Base-by-base conservation (phyloP, 2,329 filamentous ascomycete species). In the Fusarium gaditjirri region DNA sequence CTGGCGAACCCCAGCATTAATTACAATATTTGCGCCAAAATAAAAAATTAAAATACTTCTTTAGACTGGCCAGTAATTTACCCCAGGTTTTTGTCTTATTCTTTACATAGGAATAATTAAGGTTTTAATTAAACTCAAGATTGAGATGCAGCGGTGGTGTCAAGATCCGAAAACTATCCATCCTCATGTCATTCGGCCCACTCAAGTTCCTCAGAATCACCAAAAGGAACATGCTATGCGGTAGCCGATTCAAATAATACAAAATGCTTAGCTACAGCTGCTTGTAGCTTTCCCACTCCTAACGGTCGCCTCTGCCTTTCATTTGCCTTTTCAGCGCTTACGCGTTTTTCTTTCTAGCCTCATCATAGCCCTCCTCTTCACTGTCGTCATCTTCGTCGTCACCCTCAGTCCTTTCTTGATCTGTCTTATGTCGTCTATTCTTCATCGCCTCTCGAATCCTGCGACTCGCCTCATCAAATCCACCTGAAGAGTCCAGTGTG, bases 401-500 rank as follows among this genome's bases (percentile, higher is more conserved):
- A 33, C 62, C 70, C 10, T 82, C 77, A 77, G 80, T 77, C 64
- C 75, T 77, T 76, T 84, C 74, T 80, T 81, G 79, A 64, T 83
- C 79, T 71, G 86, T 89, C 84, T 85, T 88, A 73, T 84, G 81
- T 73, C 93, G 86, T 71, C 86, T 81, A 68, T 87, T 79, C 78
- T 91, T 88, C 93, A 98, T 97, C 8, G 94, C 94, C 74, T 91
- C 92, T 59, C 93, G 88, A 74, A 98, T 94, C 84, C 93, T 94
- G 81, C 90, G 89, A 78, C 90, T 94, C 5, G 97, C 94, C 81
- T 97, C 92, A 61, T 95, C 92, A 68, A 97, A 89, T 5, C 92
- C 90, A 53, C 90, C 92, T 52, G 90, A 89, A 5, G 88, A 89
- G 76, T 94, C 88, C 59, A 92, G 81, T 11, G 84, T 84, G 29